Evolutionary conservation across 192 early-diverging fungal genomes (phyloP).

Genomic region (Backusella liffmaniae): DNA sequence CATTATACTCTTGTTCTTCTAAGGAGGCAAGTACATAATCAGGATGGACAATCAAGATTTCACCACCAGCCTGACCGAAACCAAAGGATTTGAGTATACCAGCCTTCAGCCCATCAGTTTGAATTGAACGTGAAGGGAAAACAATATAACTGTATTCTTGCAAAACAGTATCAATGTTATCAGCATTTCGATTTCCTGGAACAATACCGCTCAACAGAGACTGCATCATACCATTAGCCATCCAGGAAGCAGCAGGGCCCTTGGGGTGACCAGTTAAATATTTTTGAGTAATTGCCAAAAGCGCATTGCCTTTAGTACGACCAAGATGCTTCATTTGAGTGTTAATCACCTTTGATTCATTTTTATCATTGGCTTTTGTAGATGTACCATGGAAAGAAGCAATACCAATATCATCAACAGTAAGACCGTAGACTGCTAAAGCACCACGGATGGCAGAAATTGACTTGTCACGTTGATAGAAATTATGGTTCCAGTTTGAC

Average conservation of each 20-base stretch:
- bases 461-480: conserved; percentile 68
- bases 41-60: conserved; percentile 83
- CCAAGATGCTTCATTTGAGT: conserved; percentile 85
- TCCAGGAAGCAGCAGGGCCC: conserved; percentile 95
- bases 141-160: conserved; percentile 74
- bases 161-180: conserved; percentile 79
- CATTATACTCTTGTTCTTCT: conserved; percentile 65
- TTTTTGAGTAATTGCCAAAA: conserved; percentile 88
- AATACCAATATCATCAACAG: conserved; percentile 88
- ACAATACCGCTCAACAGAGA: conserved; percentile 80
- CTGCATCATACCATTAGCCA: conserved; percentile 93
- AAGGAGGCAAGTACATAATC: conserved; percentile 81
- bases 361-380: conserved; percentile 94
- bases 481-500: conserved; percentile 77
- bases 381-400: conserved; percentile 96
- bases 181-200: conserved; percentile 91
- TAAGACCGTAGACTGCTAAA: conserved; percentile 84
- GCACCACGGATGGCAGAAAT: conserved; percentile 86
- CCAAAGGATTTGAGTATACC: conserved; percentile 92
- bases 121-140: conserved; percentile 82
- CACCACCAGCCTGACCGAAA: conserved; percentile 93
- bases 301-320: conserved; percentile 77
- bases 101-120: conserved; percentile 89
- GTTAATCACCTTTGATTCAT: conserved; percentile 86
- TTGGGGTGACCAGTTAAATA: conserved; percentile 96